These are phyloP conservation scores for Jackrogersella minutella DNA, from an alignment of 495 filamentous ascomycete genomes.

Conservation along the genomic window DNA sequence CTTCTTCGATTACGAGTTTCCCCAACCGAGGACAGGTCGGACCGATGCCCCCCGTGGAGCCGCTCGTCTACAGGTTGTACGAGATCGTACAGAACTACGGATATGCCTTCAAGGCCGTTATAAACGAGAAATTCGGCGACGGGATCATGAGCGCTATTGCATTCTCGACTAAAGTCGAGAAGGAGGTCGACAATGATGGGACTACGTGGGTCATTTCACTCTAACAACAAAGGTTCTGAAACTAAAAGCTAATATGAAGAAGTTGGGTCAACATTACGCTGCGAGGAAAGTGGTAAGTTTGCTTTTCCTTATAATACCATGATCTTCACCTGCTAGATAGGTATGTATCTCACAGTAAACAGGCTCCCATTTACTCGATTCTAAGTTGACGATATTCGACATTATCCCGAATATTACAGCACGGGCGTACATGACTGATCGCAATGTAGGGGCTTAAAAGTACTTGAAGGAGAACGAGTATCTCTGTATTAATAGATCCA, in stretches of 20 bases:
- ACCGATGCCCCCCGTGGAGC: conserved; percentile 94
- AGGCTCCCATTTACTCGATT: conserved; percentile 74
- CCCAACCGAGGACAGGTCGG: conserved; percentile 84
- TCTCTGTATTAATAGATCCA: no score
- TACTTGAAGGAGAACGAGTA: no score
- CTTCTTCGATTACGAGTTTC: conserved; percentile 73
- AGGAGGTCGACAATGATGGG: conserved; percentile 88
- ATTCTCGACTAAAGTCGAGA: conserved; percentile 93
- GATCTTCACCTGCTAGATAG: background rate
- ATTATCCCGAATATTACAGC: background rate
- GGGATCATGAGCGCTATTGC: conserved; percentile 98
- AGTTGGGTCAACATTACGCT: conserved; percentile 92
- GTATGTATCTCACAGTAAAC: conserved; percentile 21
- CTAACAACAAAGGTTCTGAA: background rate
- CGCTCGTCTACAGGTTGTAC: conserved; percentile 91
- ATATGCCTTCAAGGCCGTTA: conserved; percentile 92
- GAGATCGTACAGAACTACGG: conserved; percentile 99
- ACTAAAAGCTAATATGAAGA: conserved; percentile 48
- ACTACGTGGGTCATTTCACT: conserved; percentile 40
- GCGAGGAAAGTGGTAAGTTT: conserved; percentile 88
- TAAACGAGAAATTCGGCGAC: conserved; percentile 99
- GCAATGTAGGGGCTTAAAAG: background rate
- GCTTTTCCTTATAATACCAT: background rate
- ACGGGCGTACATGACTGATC: background rate
- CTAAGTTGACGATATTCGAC: conserved; percentile 40